Base-by-base conservation (phyloP, 225 moss, liverwort and hornwort species). In the Lunularia cruciata region DNA sequence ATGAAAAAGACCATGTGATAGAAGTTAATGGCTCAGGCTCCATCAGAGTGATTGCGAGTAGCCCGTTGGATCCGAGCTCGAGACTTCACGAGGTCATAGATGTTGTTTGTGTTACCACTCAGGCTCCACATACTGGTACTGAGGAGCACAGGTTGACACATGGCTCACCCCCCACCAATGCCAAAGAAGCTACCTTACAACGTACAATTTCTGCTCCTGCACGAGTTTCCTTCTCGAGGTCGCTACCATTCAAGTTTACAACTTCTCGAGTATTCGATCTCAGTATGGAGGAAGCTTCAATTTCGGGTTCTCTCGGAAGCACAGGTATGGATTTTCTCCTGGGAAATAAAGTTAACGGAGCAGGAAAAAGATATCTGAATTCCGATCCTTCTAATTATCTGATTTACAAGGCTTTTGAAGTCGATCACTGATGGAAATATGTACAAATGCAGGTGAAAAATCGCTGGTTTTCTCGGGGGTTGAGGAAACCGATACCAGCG, bases 171-270 rank as follows among this genome's bases (percentile, higher is more conserved):
- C 13, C 2, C 23, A 23, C n/a, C 9, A 9, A 20, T 36, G 59
- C 34, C 10, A 26, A 57, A 15, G 15, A 34, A 16, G 28, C 63
- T 4, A 28, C 42, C 2, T 18, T 64, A 18, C 27, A 73, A 55
- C 69, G 76, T 26, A 72, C 80, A 11, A 8, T 57, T 13, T 80
- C 80, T 4, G 75, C 80, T n/a, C 72, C 80, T 6, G 72, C 72
- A 32, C 33, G 72, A 10, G 38, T 76, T 5, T 63, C 47, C 8
- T 33, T 57, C 30, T 72, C 54, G 2, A 71, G 49, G 47, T 73
- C 75, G 60, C 51, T 64, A 5, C 63, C 63, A 18, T 31, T 68
- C 11, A 38, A 34, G 15, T 34, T 13, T 19, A 30, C 36, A 22
- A 52, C 63, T 16, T 6, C 25, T 25, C 8, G 49, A n/a, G n/a